Evolutionary conservation across 2,329 filamentous ascomycete genomes (phyloP).

Genomic region (Aureobasidium namibiae): DNA sequence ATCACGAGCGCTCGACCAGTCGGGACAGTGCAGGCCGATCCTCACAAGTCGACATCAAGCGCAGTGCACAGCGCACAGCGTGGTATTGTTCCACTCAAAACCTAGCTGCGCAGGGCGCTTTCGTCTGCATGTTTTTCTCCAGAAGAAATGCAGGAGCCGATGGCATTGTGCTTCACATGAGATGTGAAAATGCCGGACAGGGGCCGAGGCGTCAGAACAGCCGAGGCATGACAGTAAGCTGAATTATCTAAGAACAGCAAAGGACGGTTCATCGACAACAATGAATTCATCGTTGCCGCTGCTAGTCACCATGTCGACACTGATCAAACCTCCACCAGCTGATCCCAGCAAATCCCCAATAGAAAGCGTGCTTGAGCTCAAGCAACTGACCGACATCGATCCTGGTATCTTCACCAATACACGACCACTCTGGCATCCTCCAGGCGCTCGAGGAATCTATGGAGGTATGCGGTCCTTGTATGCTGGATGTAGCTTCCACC

Average conservation of each 20-base stretch:
- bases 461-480: conserved; percentile 48
- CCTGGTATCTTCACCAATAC: conserved; percentile 93
- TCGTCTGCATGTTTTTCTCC: neutral
- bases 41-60: neutral
- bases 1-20: neutral
- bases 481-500: neutral
- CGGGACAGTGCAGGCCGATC: neutral
- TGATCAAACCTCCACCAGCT: conserved; percentile 66
- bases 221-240: neutral
- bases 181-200: neutral
- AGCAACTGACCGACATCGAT: conserved; percentile 65
- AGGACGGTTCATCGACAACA: neutral
- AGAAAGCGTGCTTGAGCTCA: conserved; percentile 83
- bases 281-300: neutral
- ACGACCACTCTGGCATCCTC: conserved; percentile 82
- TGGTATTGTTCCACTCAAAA: neutral
- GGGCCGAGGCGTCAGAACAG: neutral
- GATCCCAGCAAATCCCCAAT: conserved; percentile 69
- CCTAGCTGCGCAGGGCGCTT: neutral
- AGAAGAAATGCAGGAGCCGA: neutral
- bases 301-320: conserved; percentile 25
- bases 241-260: neutral
- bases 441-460: conserved; percentile 85
- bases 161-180: neutral
- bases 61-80: neutral